Conservation (phyloP, 2,329 filamentous ascomycete species). For the Exophiala bonariae region DNA sequence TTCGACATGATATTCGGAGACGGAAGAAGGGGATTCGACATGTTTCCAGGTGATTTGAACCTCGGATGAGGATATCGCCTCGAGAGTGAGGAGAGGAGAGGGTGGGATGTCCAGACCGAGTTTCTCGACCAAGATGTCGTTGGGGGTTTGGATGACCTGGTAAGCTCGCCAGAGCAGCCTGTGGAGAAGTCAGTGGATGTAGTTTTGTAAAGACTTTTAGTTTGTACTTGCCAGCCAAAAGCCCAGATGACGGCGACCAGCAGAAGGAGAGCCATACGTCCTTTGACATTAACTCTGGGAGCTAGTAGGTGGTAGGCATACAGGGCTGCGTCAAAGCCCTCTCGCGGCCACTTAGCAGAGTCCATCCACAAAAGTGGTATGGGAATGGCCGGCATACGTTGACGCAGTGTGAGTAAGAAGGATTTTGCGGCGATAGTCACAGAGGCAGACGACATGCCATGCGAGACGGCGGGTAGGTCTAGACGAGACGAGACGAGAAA, state of each 20-base stretch:
- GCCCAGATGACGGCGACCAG: slow-evolving; percentile 50
- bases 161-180: slow-evolving; percentile 85
- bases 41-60: slow-evolving; percentile 90
- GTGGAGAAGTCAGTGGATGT: slow-evolving; percentile 1
- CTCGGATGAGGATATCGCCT: slow-evolving; percentile 82
- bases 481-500: no score
- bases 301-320: slow-evolving; percentile 48
- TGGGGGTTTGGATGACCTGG: slow-evolving; percentile 86
- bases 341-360: slow-evolving; percentile 44
- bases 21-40: slow-evolving; percentile 64
- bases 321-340: slow-evolving; percentile 46
- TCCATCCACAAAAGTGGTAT: slow-evolving; percentile 30
- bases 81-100: slow-evolving; percentile 83
- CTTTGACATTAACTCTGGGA: slow-evolving; percentile 47
- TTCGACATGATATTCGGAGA: slow-evolving; percentile 86
- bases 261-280: slow-evolving; percentile 50
- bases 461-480: no score
- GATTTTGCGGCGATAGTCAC: no score
- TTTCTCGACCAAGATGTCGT: slow-evolving; percentile 85
- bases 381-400: slow-evolving; percentile 28
- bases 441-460: no score
- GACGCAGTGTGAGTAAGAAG: background rate
- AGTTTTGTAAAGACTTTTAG: background rate
- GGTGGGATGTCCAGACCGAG: slow-evolving; percentile 93
- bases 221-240: slow-evolving; percentile 45